Conservation (phyloP, 2,329 filamentous ascomycete genomes). For the Xylaria sp. region DNA sequence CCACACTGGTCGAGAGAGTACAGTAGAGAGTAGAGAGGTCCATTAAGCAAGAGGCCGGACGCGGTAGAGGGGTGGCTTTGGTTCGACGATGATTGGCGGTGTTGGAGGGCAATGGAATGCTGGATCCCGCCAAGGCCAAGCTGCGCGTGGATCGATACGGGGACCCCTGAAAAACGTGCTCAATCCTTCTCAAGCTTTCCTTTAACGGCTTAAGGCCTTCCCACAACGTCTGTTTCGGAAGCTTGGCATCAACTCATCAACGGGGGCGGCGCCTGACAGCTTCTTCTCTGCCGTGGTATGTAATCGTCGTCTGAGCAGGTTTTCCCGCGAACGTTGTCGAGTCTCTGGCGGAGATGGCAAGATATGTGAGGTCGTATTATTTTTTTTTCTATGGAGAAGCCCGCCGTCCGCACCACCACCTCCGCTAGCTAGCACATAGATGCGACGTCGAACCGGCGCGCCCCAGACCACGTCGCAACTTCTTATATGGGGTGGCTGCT, state of each 20-base stretch:
- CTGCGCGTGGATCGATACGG: slow-evolving; percentile 5
- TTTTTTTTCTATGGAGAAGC: neutral
- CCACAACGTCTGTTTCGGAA: slow-evolving; percentile 3
- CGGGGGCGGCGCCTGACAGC: too few species aligned
- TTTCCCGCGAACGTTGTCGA: slow-evolving; percentile 10
- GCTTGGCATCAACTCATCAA: slow-evolving; percentile 13
- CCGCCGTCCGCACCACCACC: slow-evolving; percentile 2
- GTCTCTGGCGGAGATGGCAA: slow-evolving; percentile 6
- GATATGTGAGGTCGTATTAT: too few species aligned
- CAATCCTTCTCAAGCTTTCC: slow-evolving; percentile 36
- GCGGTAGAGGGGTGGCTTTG: slow-evolving; percentile 8
- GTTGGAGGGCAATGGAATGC: slow-evolving; percentile 5
- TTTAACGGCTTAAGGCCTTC: neutral
- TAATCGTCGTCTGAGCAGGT: slow-evolving; percentile 22
- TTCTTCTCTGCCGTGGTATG: slow-evolving; percentile 21
- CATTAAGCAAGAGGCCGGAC: slow-evolving; percentile 17
- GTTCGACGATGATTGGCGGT: slow-evolving; percentile 12
- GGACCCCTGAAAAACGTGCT: slow-evolving; percentile 34
- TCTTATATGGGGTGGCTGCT: slow-evolving; percentile 6
- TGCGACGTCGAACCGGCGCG: slow-evolving; percentile 11
- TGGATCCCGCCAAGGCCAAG: slow-evolving; percentile 28
- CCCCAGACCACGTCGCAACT: slow-evolving; percentile 13
- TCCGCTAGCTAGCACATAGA: slow-evolving; percentile 3
- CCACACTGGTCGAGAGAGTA: slow-evolving; percentile 6
- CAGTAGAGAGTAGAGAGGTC: too few species aligned